Conservation (phyloP, 169 alveolate species). For the Plasmodium ovale region DNA sequence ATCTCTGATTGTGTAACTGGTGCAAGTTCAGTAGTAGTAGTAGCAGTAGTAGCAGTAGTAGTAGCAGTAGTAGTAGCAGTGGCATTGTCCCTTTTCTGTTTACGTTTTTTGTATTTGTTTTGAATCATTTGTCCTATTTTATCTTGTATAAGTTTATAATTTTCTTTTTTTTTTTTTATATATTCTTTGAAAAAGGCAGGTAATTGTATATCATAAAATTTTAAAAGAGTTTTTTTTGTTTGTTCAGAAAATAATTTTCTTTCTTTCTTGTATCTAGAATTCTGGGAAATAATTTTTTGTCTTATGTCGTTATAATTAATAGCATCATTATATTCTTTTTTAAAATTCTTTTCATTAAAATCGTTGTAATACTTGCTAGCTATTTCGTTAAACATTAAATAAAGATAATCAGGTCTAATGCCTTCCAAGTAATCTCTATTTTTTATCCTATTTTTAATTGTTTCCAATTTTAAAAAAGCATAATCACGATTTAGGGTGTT, state of each 20-base stretch:
- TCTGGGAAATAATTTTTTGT: conserved; percentile 50
- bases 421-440: conserved; percentile 83
- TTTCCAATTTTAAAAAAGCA: conserved; percentile 80
- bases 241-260: conserved; percentile 39
- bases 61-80: too few relatives aligned
- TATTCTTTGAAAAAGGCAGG: conserved; percentile 73
- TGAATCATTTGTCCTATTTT: conserved; percentile 53
- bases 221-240: conserved; percentile 52
- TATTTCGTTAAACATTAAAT: conserved; percentile 78
- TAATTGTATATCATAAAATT: conserved; percentile 60
- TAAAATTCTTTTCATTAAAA: conserved; percentile 78
- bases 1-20: too few relatives aligned
- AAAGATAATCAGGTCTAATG: conserved; percentile 86
- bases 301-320: conserved; percentile 27
- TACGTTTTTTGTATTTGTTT: conserved; percentile 42
- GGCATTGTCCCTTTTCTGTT: conserved; percentile 41
- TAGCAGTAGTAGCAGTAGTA: too few relatives aligned
- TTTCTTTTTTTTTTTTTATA: conserved; percentile 53
- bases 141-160: conserved; percentile 28
- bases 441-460: conserved; percentile 79
- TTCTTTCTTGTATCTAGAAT: conserved; percentile 36
- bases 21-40: too few relatives aligned
- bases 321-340: conserved; percentile 14
- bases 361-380: conserved; percentile 56
- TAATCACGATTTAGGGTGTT: conserved; percentile 68